phyloP scores from a whole-genome alignment of 1,284 basidiomycete species.

The Ganoderma multipileum region DNA sequence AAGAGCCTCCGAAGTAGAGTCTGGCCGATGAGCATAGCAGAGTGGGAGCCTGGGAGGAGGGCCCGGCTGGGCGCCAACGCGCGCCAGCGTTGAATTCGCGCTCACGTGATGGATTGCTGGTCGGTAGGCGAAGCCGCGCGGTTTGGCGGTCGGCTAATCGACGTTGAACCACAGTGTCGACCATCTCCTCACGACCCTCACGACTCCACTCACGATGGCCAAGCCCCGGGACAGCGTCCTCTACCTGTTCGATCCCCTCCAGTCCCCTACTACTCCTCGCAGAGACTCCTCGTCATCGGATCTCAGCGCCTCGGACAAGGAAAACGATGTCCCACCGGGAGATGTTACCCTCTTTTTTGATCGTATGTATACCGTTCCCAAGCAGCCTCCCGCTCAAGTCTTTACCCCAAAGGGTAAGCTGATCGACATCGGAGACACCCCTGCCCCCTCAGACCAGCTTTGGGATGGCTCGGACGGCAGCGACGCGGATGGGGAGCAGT shows the following conservation, averaged over 20 bases:
- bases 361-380: conserved; percentile 44
- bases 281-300: conserved; percentile 38
- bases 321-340: conserved; percentile 54
- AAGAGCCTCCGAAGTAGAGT: too few relatives aligned
- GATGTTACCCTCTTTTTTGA: conserved; percentile 59
- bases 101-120: conserved; percentile 26
- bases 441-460: conserved; percentile 36
- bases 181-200: conserved; percentile 24
- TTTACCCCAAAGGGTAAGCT: conserved; percentile 55
- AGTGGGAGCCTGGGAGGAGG: too few relatives aligned
- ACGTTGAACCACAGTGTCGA: conserved; percentile 27
- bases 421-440: conserved; percentile 62
- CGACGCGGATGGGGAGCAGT: conserved; percentile 26
- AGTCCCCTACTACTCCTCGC: conserved; percentile 32
- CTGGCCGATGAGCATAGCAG: too few relatives aligned
- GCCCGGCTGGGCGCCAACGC: conserved; percentile 4
- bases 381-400: conserved; percentile 25
- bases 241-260: conserved; percentile 64
- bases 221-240: conserved; percentile 56
- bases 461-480: conserved; percentile 35
- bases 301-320: conserved; percentile 58
- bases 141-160: conserved; percentile 23
- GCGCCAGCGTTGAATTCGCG: conserved; percentile 16
- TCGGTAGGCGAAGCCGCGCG: conserved; percentile 10
- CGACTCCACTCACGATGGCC: conserved; percentile 36